These are phyloP conservation scores for Heterobasidion irregulare DNA, from an alignment of 1,284 basidiomycete genomes.

Conservation along the genomic window DNA sequence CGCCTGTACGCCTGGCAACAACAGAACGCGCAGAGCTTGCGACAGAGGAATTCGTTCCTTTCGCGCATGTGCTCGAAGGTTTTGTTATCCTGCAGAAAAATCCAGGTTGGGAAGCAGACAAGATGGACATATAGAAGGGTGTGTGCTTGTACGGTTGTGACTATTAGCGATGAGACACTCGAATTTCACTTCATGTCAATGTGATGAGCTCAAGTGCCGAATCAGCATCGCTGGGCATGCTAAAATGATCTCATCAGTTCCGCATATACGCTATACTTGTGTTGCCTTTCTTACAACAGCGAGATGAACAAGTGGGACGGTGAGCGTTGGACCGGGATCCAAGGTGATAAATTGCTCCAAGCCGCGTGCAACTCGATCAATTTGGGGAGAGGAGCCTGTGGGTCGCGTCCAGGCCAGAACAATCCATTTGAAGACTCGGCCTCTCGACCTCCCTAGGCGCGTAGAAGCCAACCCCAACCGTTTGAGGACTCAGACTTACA, in stretches of 20 bases:
- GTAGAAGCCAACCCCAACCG: not conserved
- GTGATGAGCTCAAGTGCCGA: too few relatives aligned
- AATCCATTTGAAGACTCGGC: not conserved
- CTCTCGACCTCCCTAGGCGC: not conserved
- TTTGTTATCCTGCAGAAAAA: constrained; percentile 87
- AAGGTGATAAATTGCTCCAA: too few relatives aligned
- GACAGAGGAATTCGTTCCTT: constrained; percentile 95
- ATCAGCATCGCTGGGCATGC: too few relatives aligned
- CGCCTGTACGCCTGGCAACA: constrained; percentile 91
- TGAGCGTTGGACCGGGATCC: too few relatives aligned
- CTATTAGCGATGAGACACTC: not conserved
- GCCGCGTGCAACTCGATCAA: too few relatives aligned
- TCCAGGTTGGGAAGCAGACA: constrained; percentile 77
- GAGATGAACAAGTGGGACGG: too few relatives aligned
- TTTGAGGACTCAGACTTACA: not conserved
- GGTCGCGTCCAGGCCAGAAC: not conserved
- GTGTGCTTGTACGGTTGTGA: not conserved
- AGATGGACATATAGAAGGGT: constrained; percentile 58
- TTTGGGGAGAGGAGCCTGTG: too few relatives aligned
- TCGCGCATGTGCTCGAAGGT: constrained; percentile 82
- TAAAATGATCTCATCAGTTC: too few relatives aligned
- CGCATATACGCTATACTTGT: too few relatives aligned
- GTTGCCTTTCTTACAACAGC: too few relatives aligned
- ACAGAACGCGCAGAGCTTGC: constrained; percentile 93
- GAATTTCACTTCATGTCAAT: not conserved